phyloP scores from a whole-genome alignment of 169 alveolate species.

The Cryptosporidium sp. region DNA sequence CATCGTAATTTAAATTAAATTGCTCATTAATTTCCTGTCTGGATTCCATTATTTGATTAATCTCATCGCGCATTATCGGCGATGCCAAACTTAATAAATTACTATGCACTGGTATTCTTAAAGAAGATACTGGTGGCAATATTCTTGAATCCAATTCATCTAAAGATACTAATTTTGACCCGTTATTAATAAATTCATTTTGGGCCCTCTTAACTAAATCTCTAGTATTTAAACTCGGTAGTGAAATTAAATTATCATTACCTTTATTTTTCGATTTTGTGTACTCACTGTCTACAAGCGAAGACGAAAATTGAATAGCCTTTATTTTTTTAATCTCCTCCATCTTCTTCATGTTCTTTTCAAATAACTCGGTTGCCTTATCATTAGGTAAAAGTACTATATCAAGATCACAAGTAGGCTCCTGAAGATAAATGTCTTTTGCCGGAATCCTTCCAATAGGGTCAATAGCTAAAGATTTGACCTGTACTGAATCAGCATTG shows the following conservation, averaged over 20 bases:
- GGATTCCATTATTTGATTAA: constrained; percentile 70
- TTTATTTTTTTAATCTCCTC: constrained; percentile 57
- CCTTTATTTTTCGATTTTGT: neutral
- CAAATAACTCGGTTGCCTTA: constrained; percentile 55
- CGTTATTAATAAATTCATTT: constrained; percentile 44
- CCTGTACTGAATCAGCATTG: neutral
- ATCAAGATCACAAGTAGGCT: constrained; percentile 70
- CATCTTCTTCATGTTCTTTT: constrained; percentile 58
- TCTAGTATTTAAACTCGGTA: constrained; percentile 36
- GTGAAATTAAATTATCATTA: constrained; percentile 36
- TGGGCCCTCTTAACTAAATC: constrained; percentile 64
- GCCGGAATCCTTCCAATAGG: constrained; percentile 75
- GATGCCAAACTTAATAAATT: constrained; percentile 68
- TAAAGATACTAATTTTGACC: neutral
- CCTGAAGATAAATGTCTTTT: constrained; percentile 67
- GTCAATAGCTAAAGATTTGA: constrained; percentile 63
- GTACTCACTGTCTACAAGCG: constrained; percentile 48
- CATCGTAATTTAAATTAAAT: constrained; percentile 41
- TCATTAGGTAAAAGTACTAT: constrained; percentile 61
- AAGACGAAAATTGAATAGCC: constrained; percentile 60
- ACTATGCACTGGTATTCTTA: constrained; percentile 74
- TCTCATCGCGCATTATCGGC: constrained; percentile 74
- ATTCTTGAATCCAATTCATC: constrained; percentile 35
- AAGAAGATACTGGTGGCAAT: constrained; percentile 57
- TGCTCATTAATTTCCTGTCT: constrained; percentile 73